A percentile compares a stretch with the other conserved stretches of the same genome.
phyloP scores from a whole-genome alignment of 352 stramenopile genomes.

The Phytophthora cryptogea region DNA sequence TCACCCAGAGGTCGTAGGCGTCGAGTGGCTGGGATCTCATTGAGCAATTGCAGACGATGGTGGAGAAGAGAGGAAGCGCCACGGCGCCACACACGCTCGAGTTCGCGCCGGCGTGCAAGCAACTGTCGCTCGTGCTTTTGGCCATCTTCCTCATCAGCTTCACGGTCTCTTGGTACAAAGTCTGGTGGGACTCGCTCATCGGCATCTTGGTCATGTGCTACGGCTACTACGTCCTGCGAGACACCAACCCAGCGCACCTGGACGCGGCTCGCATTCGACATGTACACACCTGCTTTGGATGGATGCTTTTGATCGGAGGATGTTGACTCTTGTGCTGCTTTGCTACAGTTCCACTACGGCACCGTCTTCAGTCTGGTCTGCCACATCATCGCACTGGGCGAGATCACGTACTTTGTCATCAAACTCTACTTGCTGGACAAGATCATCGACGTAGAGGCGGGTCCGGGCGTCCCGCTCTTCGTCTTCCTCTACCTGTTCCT shows the following conservation, averaged over 20 bases:
- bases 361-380: slow-evolving; percentile 55
- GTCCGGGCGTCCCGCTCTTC: slow-evolving; percentile 53
- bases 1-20: slow-evolving; percentile 24
- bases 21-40: slow-evolving; percentile 7
- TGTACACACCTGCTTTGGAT: slow-evolving; percentile 14
- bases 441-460: slow-evolving; percentile 40
- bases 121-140: slow-evolving; percentile 58
- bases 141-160: slow-evolving; percentile 64
- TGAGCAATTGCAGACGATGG: slow-evolving; percentile 17
- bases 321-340: slow-evolving; percentile 1
- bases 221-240: slow-evolving; percentile 60
- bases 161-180: slow-evolving; percentile 76
- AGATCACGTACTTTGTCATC: slow-evolving; percentile 63
- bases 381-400: slow-evolving; percentile 61
- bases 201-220: slow-evolving; percentile 47
- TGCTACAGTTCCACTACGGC: slow-evolving; percentile 58
- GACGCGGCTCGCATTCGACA: slow-evolving; percentile 39
- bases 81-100: slow-evolving; percentile 61
- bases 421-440: slow-evolving; percentile 62
- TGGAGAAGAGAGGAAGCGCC: slow-evolving; percentile 22
- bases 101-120: slow-evolving; percentile 62
- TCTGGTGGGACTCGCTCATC: slow-evolving; percentile 83
- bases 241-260: slow-evolving; percentile 53
- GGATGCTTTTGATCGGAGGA: not conserved
- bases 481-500: slow-evolving; percentile 70